Evolutionary conservation across 495 filamentous ascomycete species (phyloP), one percentile per base, ranked within the genome.

Genomic region (Penicillium desertorum): DNA sequence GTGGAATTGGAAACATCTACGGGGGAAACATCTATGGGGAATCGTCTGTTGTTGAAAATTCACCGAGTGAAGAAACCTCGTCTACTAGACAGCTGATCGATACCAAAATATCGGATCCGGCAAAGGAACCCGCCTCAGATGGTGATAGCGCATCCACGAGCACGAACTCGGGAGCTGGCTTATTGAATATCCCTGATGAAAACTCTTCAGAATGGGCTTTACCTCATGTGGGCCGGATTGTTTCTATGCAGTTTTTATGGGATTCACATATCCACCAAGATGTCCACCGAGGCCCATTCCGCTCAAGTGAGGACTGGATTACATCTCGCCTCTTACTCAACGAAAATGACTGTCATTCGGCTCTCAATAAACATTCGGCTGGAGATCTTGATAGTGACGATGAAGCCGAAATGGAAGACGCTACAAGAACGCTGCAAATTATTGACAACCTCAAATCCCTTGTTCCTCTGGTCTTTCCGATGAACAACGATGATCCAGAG

Each of bases 1-100:
- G 43, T 12, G 48, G 57, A 41, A 59, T 59, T 22, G 57, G 57
- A n/a, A 59, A 59, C 25, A 36, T 59, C 57, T 48, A 59, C 16
- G 7, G 11, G 19, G 20, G 57, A n/a, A 59, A 59, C 25, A 36
- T 59, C 57, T 48, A 59, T 19, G 7, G 11, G 19, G 20, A 29
- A 29, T 14, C 12, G 7, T 46, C 44, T 8, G 22, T 16, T 4
- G 12, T 16, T 46, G 23, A 46, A 6, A 12, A 29, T 2, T 46
- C 22, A 29, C 10, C 23, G 0, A 25, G 22, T 14, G 20, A 46
- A 2, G 12, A 46, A 46, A 46, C 2, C 0, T 4, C 1, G 2
- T 23, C 36, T 6, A 2, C 5, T 3, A 39, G 36, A 37, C 14
- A 39, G 36, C 36, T 39, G 6, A 4, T 9, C 14, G 7, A 23